Evolutionary conservation across 2,329 filamentous ascomycete genomes (phyloP), one percentile per base, ranked within the genome.

Genomic region (Clathrospora elynae): DNA sequence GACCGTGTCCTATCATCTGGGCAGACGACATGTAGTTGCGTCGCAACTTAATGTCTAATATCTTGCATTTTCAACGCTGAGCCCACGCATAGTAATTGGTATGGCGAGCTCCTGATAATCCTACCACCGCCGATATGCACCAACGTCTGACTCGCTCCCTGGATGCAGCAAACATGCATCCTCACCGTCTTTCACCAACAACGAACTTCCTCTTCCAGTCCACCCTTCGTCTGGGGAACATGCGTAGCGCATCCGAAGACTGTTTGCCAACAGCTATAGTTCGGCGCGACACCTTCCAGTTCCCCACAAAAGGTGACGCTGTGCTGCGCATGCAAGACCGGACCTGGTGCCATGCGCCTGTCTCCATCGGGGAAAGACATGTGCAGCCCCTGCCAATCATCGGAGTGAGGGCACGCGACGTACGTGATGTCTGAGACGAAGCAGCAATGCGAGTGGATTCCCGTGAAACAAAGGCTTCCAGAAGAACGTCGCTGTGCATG

Each of bases 251-350:
- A 59, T 65, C 64, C 64, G 61, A 35, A 53, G 42, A 43, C 46
- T 47, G 53, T 53, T 45, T 53, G 57, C 46, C 44, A 42, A 45
- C 45, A 54, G 53, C 34, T 44, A 47, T 49, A 53, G 48, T 46
- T 44, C 33, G 47, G 52, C 55, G 61, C 53, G 42, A 53, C 28
- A 61, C 53, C 43, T 57, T 52, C 51, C 48, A 49, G 53, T 39
- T 50, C 61, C 60, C 64, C 63, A 65, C 61, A 61, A 67, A 62
- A 57, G 59, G 61, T 67, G 66, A 67, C 64, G 63, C 54, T 59
- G 55, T 35, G 46, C 50, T 54, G 52, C 45, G 12, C 56, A 53
- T 53, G 50, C 52, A 51, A n/a, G 46, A 50, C 46, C 41, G 44
- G 45, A 52, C 44, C 46, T 53, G 43, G 55, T 54, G 51, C 42